These are phyloP conservation scores for Kluyveromyces aestuarii DNA, from an alignment of 805 yeast species.

Conservation along the genomic window DNA sequence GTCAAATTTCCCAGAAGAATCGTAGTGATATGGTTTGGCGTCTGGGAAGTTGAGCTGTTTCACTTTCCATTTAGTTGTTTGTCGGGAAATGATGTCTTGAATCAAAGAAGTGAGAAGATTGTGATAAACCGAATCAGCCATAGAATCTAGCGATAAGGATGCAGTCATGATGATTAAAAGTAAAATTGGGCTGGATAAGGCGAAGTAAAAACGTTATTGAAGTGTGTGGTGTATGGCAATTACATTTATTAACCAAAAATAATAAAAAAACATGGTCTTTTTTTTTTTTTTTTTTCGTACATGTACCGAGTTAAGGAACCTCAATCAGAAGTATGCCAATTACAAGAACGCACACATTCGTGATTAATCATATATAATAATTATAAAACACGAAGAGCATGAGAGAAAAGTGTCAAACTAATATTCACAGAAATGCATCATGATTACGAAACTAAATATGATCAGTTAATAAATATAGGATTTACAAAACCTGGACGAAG, in stretches of 20 bases:
- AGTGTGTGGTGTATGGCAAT: too few relatives aligned
- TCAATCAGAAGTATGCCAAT: too few relatives aligned
- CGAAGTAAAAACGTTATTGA: too few relatives aligned
- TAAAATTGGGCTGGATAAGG: too few relatives aligned
- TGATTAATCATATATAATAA: too few relatives aligned
- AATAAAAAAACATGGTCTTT: too few relatives aligned
- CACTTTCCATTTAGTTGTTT: slow-evolving; percentile 16
- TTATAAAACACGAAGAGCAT: background rate
- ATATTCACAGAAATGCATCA: background rate
- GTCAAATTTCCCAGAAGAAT: slow-evolving; percentile 20
- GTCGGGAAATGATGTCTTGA: slow-evolving; percentile 26
- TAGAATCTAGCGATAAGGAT: slow-evolving; percentile 13
- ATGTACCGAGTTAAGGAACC: too few relatives aligned
- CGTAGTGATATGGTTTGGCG: slow-evolving; percentile 17
- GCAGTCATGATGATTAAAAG: background rate
- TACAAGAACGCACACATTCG: too few relatives aligned
- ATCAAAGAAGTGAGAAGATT: slow-evolving; percentile 22
- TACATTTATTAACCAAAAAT: too few relatives aligned
- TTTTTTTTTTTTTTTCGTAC: too few relatives aligned
- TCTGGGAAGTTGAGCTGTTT: slow-evolving; percentile 18
- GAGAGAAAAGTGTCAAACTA: background rate
- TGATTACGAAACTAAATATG: slow-evolving; percentile 6
- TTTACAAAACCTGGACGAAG: background rate
- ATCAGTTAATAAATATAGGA: background rate
- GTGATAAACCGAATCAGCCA: slow-evolving; percentile 17